These are phyloP conservation scores for Cyclotella atomus DNA, from an alignment of 108 stramenopile genomes.

Conservation along the genomic window DNA sequence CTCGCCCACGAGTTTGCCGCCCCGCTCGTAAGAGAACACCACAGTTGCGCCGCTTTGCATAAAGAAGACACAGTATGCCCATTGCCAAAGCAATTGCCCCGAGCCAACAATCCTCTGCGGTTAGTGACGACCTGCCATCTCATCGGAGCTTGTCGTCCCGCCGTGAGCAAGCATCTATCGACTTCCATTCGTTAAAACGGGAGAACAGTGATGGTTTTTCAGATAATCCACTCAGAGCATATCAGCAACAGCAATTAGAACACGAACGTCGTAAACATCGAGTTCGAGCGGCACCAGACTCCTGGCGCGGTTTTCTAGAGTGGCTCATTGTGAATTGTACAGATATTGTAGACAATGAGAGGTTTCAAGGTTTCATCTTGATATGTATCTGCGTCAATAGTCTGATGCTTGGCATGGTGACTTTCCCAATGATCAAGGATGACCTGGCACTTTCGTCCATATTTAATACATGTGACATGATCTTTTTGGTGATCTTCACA, in stretches of 20 bases:
- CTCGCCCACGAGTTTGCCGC: too few species aligned
- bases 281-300: slow-evolving; percentile 4
- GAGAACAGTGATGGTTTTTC: background rate
- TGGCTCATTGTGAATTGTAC: slow-evolving; percentile 19
- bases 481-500: slow-evolving; percentile 71
- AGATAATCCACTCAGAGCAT: background rate
- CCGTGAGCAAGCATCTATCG: background rate
- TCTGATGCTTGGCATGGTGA: slow-evolving; percentile 72
- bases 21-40: too few species aligned
- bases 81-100: background rate
- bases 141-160: background rate
- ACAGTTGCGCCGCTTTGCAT: background rate
- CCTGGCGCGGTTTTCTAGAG: background rate
- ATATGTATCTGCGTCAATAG: slow-evolving; percentile 65
- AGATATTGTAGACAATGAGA: slow-evolving; percentile 53
- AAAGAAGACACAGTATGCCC: slow-evolving; percentile 2
- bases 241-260: background rate
- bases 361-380: slow-evolving; percentile 59
- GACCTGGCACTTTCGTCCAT: slow-evolving; percentile 26
- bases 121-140: background rate
- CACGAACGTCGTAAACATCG: background rate
- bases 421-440: slow-evolving; percentile 57
- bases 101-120: background rate
- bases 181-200: too few species aligned
- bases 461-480: slow-evolving; percentile 58